Conservation (phyloP, 2,329 filamentous ascomycete species). For the Ploettnerulaceae sp. region DNA sequence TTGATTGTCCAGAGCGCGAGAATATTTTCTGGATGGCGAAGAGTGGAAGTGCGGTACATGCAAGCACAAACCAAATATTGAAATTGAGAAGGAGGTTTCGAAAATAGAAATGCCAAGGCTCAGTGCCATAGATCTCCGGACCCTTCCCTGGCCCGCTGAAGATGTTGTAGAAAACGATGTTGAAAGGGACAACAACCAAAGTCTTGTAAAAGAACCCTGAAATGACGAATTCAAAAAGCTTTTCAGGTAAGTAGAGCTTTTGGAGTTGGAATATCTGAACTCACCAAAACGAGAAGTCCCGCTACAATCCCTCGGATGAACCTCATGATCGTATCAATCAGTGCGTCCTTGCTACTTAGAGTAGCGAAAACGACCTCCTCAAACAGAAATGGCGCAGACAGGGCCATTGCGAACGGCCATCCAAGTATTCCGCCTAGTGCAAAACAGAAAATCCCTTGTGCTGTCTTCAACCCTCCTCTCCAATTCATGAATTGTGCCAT, state of each 20-base stretch:
- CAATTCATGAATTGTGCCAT: constrained; percentile 88
- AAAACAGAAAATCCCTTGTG: constrained; percentile 85
- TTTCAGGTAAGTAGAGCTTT: constrained; percentile 26
- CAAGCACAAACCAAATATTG: constrained; percentile 87
- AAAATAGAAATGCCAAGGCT: constrained; percentile 95
- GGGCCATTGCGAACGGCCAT: constrained; percentile 88
- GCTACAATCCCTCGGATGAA: constrained; percentile 60
- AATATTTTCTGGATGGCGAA: constrained; percentile 68
- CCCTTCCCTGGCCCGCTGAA: constrained; percentile 74
- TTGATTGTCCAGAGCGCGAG: constrained; percentile 50
- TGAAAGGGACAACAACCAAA: constrained; percentile 72
- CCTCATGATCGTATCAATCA: constrained; percentile 55
- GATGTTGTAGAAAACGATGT: constrained; percentile 94
- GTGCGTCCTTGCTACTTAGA: constrained; percentile 51
- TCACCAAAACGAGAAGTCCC: constrained; percentile 31
- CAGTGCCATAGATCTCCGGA: constrained; percentile 89
- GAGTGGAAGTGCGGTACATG: constrained; percentile 68
- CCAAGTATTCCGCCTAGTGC: constrained; percentile 79
- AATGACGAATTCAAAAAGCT: constrained; percentile 65
- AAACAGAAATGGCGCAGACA: constrained; percentile 73
- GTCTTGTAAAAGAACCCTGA: constrained; percentile 86
- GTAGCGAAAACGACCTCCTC: constrained; percentile 65
- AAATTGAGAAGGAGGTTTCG: constrained; percentile 91
- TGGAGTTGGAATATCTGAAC: neutral
- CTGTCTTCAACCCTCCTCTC: constrained; percentile 72